Conservation (phyloP, 331 rosid species). For the Quercus lobata region DNA sequence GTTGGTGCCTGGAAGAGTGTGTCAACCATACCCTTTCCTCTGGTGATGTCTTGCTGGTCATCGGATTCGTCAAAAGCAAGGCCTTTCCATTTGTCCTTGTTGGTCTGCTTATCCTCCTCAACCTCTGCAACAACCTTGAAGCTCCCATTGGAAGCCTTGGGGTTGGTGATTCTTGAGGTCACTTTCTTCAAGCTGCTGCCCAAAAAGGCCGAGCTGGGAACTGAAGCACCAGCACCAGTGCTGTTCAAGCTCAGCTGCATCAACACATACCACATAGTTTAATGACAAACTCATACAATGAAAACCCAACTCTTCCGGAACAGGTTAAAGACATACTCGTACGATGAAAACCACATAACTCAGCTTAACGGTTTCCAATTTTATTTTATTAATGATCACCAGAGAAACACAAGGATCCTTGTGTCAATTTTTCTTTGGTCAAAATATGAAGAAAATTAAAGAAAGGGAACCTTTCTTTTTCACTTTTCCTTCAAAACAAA, state of each 20-base stretch:
- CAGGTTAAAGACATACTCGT: neutral
- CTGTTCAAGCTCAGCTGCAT: slow-evolving; percentile 74
- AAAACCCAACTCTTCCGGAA: neutral
- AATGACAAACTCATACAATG: neutral
- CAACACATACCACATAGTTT: neutral
- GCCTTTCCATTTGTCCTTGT: slow-evolving; percentile 69
- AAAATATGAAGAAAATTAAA: neutral
- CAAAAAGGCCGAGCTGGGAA: slow-evolving; percentile 63
- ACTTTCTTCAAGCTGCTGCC: slow-evolving; percentile 83
- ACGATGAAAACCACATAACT: neutral
- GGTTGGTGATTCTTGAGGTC: slow-evolving; percentile 36
- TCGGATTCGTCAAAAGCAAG: slow-evolving; percentile 71
- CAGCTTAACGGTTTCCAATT: neutral
- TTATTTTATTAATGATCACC: neutral
- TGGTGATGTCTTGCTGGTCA: slow-evolving; percentile 95
- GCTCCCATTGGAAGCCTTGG: slow-evolving; percentile 46
- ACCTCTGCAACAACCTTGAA: slow-evolving; percentile 53
- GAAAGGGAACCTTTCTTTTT: neutral
- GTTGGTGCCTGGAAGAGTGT: slow-evolving; percentile 82
- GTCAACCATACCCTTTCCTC: slow-evolving; percentile 97
- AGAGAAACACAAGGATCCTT: neutral
- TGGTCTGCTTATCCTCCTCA: slow-evolving; percentile 50
- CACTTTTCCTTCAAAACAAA: neutral
- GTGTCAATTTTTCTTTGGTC: neutral
- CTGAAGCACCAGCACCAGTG: slow-evolving; percentile 47